Base-by-base conservation (phyloP, 1,139 yeast genomes). In the Taphrina pruni region DNA sequence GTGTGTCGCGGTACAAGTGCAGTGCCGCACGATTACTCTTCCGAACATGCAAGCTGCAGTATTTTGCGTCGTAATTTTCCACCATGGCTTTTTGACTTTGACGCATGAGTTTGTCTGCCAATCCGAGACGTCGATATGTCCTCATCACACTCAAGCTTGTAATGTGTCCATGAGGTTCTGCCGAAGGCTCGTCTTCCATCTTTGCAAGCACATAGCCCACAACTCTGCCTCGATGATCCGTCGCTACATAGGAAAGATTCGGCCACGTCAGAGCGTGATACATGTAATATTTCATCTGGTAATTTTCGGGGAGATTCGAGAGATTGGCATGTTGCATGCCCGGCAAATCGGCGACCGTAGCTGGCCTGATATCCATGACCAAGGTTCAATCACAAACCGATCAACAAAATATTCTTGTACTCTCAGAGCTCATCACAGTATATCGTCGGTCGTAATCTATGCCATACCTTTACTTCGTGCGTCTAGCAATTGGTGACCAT, bases 251-350 rank as follows among this genome's bases (percentile, higher is more conserved):
- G 65, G 97, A 90, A 7, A 96, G 96, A 78, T 94, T 97, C 1
- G 99, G 99, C 99, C 99, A 94, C 55, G 97, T 88, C 70, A 93
- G 81, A 21, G 92, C 85, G 78, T 94, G 99, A 78, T 94, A 94
- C 84, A 95, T 85, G 55, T 71, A 94, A 79, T 93, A 94, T 79
- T 93, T 93, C 79, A 93, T 82, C 74, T 89, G 89, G 77, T 94
- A 94, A 79, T 94, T 94, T 78, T 94, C 99, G 4, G 99, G 99
- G 73, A 94, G 82, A 76, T 94, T 94, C 74, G 89, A 90, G 78
- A 94, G 82, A 77, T 94, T 94, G 73, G 97, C 96, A 82, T 92
- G 92, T 78, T 94, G 99, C 70, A 69, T 66, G 48, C 96, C 96
- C 79, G 90, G 95, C 71, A 92, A 84, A 79, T 94, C 99, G 60